These are phyloP conservation scores for Lophiotrema nucula DNA, from an alignment of 495 filamentous ascomycete genomes.

Conservation along the genomic window DNA sequence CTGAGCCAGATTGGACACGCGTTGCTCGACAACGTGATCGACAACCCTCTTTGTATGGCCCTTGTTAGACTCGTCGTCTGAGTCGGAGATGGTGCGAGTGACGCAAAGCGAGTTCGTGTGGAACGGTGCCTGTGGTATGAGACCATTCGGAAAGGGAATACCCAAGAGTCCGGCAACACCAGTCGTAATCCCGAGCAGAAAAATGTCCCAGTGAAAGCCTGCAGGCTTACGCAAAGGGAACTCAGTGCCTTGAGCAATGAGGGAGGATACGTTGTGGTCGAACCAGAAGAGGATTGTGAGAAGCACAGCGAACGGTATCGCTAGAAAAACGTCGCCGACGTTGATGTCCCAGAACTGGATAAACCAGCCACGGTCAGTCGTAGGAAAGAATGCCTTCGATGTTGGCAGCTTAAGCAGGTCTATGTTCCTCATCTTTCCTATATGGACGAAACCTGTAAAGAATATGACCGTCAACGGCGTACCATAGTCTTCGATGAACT, in stretches of 20 bases:
- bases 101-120: constrained; percentile 72
- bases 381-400: constrained; percentile 72
- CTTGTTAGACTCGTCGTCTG: constrained; percentile 56
- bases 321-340: constrained; percentile 75
- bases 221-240: constrained; percentile 90
- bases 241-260: constrained; percentile 89
- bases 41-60: constrained; percentile 55
- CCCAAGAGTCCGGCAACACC: constrained; percentile 80
- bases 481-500: constrained; percentile 46
- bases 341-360: constrained; percentile 83
- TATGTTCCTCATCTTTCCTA: constrained; percentile 72
- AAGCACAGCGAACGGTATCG: constrained; percentile 82
- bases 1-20: constrained; percentile 80
- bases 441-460: constrained; percentile 83
- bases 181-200: constrained; percentile 86
- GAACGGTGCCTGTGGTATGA: constrained; percentile 80
- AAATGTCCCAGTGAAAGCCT: constrained; percentile 95
- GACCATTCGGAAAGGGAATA: constrained; percentile 86
- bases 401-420: constrained; percentile 43
- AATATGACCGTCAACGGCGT: constrained; percentile 72
- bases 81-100: constrained; percentile 39
- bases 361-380: constrained; percentile 74
- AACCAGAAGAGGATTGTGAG: constrained; percentile 90
- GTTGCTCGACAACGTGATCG: constrained; percentile 81
- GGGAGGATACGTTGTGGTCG: constrained; percentile 68